Conservation (phyloP, 257 asterid genomes). For the Voacanga thouarsii region DNA sequence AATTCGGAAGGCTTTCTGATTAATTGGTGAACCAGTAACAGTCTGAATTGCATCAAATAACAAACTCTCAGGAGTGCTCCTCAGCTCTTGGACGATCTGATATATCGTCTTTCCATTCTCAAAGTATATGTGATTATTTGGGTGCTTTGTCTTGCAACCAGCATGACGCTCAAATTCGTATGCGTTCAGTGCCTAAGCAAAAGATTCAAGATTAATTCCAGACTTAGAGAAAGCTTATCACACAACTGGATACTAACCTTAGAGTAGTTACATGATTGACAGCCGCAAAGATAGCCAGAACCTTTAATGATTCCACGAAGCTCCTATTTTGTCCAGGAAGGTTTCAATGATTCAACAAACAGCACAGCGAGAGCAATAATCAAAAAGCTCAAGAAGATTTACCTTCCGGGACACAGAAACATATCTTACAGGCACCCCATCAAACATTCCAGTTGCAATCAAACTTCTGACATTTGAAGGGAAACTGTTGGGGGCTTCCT, state of each 20-base stretch:
- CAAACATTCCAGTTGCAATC: constrained; percentile 91
- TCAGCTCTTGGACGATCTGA: constrained; percentile 90
- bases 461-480: constrained; percentile 95
- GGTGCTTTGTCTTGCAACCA: constrained; percentile 88
- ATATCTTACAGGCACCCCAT: constrained; percentile 86
- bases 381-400: constrained; percentile 15
- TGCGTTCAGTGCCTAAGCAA: constrained; percentile 75
- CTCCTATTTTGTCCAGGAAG: constrained; percentile 41
- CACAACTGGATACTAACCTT: constrained; percentile 46
- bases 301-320: constrained; percentile 90
- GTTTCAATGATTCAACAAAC: constrained; percentile 20
- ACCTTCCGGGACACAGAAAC: constrained; percentile 76
- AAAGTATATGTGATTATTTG: constrained; percentile 87
- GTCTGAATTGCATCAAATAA: constrained; percentile 77
- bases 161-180: constrained; percentile 96
- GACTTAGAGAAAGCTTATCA: not conserved
- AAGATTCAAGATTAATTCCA: not conserved
- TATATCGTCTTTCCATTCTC: constrained; percentile 90
- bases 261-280: constrained; percentile 75
- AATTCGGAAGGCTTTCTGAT: constrained; percentile 83
- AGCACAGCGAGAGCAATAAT: constrained; percentile 8
- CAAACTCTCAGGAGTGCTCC: constrained; percentile 72
- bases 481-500: constrained; percentile 92
- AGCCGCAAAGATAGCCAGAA: constrained; percentile 86
- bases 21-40: constrained; percentile 87